Conservation (phyloP, 169 alveolate species). For the Theileria parva region DNA sequence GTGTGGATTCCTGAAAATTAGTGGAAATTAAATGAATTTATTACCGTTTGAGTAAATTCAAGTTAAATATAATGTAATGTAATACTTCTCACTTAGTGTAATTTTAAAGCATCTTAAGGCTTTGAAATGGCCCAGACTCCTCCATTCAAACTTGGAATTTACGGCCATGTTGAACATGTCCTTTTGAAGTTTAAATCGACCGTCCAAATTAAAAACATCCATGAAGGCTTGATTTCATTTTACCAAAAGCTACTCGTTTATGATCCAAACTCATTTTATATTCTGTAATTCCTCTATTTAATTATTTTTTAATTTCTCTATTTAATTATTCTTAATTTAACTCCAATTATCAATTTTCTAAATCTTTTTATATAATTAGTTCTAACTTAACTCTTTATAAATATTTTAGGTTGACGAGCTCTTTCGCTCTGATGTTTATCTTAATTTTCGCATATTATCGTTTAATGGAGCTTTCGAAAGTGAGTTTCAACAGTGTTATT, state of each 20-base stretch:
- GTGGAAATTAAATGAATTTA: too few relatives aligned
- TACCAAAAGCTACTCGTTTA: conserved; percentile 12
- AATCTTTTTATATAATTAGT: too few relatives aligned
- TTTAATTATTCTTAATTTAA: too few relatives aligned
- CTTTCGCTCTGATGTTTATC: conserved; percentile 30
- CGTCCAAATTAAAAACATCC: conserved; percentile 1
- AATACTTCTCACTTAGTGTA: too few relatives aligned
- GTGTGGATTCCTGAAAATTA: too few relatives aligned
- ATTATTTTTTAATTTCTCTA: neutral
- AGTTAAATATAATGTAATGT: too few relatives aligned
- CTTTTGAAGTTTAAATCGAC: neutral
- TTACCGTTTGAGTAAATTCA: too few relatives aligned
- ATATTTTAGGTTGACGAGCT: conserved; percentile 27
- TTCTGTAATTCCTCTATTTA: conserved; percentile 7
- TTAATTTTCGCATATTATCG: conserved; percentile 53
- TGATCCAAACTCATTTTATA: conserved; percentile 17
- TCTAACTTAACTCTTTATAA: too few relatives aligned
- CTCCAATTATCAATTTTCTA: too few relatives aligned
- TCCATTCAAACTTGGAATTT: neutral
- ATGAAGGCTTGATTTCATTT: neutral
- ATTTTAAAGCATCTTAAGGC: too few relatives aligned
- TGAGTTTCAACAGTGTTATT: neutral
- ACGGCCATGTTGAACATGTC: neutral
- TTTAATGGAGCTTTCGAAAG: conserved; percentile 32
- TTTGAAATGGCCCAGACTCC: neutral